Evolutionary conservation across 768 basidiomycete genomes (phyloP).

Genomic region (Jaapia argillacea): DNA sequence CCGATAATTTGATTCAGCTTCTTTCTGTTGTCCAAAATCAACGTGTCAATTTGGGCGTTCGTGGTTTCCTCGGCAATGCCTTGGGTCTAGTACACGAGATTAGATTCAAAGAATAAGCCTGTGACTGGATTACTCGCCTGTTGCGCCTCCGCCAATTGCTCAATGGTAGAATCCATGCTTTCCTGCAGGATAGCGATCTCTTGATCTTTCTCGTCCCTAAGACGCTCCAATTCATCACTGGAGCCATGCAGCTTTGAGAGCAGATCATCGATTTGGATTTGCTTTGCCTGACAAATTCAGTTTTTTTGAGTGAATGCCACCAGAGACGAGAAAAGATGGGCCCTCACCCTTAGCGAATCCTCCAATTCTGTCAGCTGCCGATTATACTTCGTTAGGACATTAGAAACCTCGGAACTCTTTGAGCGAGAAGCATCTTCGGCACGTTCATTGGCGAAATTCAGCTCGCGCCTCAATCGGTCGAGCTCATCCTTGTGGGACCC

Average conservation of each 20-base stretch:
- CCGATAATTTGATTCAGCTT: slow-evolving; percentile 97
- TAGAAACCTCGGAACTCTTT: slow-evolving; percentile 89
- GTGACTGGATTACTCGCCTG: slow-evolving; percentile 41
- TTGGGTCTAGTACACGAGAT: slow-evolving; percentile 46
- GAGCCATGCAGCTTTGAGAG: slow-evolving; percentile 71
- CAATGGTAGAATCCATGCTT: slow-evolving; percentile 87
- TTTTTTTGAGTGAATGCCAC: too few relatives aligned
- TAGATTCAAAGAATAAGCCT: neutral
- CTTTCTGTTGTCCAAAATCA: slow-evolving; percentile 95
- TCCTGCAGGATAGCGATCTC: slow-evolving; percentile 94
- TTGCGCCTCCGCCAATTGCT: slow-evolving; percentile 78
- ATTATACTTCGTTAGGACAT: slow-evolving; percentile 87
- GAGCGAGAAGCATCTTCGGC: slow-evolving; percentile 87
- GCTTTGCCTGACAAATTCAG: slow-evolving; percentile 59
- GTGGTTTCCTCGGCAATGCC: slow-evolving; percentile 82
- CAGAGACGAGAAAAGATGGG: neutral
- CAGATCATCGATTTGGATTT: slow-evolving; percentile 93
- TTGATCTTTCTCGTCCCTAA: slow-evolving; percentile 94
- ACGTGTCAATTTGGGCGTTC: slow-evolving; percentile 93
- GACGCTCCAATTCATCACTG: slow-evolving; percentile 62
- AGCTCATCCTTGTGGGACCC: slow-evolving; percentile 91
- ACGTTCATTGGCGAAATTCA: slow-evolving; percentile 94
- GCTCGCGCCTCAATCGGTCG: slow-evolving; percentile 84
- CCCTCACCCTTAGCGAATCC: slow-evolving; percentile 77
- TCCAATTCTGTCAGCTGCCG: slow-evolving; percentile 95